Evolutionary conservation across 768 basidiomycete species (phyloP), one percentile per base, ranked within the genome.

Genomic region (Gloeophyllum trabeum): DNA sequence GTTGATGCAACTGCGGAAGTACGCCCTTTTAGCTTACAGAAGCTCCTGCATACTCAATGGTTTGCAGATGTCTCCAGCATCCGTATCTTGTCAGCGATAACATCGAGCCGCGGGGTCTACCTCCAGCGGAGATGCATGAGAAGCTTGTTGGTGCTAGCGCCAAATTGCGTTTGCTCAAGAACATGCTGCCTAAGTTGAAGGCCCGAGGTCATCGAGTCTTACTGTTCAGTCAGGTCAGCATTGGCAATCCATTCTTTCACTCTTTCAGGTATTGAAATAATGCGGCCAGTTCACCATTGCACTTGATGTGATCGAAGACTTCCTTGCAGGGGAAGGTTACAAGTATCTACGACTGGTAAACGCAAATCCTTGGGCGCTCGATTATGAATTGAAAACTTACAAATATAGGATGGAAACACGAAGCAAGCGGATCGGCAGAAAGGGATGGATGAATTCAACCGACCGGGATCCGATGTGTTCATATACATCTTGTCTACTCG

Each of bases 401-500:
- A n/a, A n/a, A 18, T 20, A 1, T 51, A 94, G 86, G 94, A 98
- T 56, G 96, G 96, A 7, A 80, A 76, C 46, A 92, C 91, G 3
- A 85, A 85, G 56, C 80, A 86, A 51, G 66, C 69, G 3, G 75
- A 77, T n/a, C 75, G 96, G 19, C 96, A 99, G 58, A 89, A 88
- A 56, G 80, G 78, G 38, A 96, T 99, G 80, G 96, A 99, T 50
- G 79, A 81, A 47, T 99, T 86, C 69, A 97, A 99, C 60, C 79
- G 75, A 28, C 80, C 81, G 3, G 75, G 73, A 25, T 97, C 93
- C 1, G 88, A 93, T 39, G 63, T 82, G 42, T 94, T 93, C 59
- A 80, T 98, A 47, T 99, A 90, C 60, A 66, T 99, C 2, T 69
- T 99, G 30, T 85, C 89, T 3, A 89, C 93, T 25, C 79, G 94